phyloP scores from a whole-genome alignment of 31 red algal species.

The Porphyra umbilicalis region DNA sequence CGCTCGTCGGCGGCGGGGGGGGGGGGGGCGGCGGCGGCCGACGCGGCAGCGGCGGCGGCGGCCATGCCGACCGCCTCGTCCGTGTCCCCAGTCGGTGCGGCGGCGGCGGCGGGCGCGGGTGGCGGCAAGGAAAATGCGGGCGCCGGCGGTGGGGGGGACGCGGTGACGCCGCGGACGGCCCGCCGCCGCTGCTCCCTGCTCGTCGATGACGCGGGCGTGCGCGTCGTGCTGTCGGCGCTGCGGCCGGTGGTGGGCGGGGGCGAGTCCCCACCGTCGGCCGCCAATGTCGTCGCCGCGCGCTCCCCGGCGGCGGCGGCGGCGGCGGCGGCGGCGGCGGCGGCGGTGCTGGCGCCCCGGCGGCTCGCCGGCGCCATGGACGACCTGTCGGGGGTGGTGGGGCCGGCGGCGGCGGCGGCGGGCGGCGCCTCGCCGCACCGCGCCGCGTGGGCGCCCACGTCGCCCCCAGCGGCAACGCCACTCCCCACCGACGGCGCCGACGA shows the following conservation, averaged over 20 bases:
- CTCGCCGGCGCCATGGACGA: background rate
- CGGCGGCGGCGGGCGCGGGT: background rate
- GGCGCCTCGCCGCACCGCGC: too few species aligned
- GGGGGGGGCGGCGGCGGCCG: background rate
- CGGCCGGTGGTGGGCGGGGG: background rate
- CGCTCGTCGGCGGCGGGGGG: background rate
- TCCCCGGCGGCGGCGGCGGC: background rate
- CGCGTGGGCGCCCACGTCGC: too few species aligned
- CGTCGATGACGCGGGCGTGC: background rate
- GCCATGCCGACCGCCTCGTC: background rate
- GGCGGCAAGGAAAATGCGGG: too few species aligned
- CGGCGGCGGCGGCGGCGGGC: background rate
- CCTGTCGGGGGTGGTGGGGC: too few species aligned
- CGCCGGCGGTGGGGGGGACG: too few species aligned
- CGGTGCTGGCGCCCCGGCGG: too few species aligned
- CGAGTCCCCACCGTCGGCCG: background rate
- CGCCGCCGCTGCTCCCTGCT: background rate
- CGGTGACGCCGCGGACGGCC: background rate
- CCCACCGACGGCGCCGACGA: background rate
- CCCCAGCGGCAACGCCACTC: too few species aligned
- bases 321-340: too few species aligned
- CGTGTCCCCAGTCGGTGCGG: background rate
- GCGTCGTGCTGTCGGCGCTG: background rate
- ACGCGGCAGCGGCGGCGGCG: background rate
- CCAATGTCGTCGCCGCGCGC: background rate